Conservation (phyloP, 495 filamentous ascomycete species). For the Parmelia sp. region DNA sequence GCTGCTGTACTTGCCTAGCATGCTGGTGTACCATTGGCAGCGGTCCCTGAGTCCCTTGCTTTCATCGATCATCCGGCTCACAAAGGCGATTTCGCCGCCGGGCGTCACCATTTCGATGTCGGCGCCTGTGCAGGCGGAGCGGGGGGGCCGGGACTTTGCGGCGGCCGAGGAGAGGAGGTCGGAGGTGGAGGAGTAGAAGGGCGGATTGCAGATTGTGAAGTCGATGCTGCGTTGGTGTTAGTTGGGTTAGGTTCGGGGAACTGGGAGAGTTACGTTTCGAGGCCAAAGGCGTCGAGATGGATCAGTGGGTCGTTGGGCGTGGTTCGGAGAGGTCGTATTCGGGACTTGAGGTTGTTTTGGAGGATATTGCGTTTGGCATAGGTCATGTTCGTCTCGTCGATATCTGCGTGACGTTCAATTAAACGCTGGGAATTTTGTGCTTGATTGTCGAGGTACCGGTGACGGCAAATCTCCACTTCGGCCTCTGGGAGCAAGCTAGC, state of each 20-base stretch:
- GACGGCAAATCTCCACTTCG: conserved; percentile 64
- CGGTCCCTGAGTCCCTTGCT: conserved; percentile 52
- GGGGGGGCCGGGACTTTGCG: conserved; percentile 61
- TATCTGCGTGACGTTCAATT: conserved; percentile 44
- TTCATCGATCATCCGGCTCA: conserved; percentile 67
- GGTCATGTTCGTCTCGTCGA: conserved; percentile 65
- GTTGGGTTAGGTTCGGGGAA: not conserved
- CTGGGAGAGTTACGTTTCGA: conserved; percentile 40
- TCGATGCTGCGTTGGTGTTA: conserved; percentile 49
- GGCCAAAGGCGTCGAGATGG: conserved; percentile 47
- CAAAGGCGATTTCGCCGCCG: conserved; percentile 80
- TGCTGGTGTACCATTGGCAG: conserved; percentile 83
- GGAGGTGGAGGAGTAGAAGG: conserved; percentile 72
- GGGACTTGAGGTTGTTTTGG: conserved; percentile 54
- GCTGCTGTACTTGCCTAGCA: conserved; percentile 80
- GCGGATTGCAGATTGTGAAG: conserved; percentile 92
- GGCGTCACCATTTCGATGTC: conserved; percentile 79
- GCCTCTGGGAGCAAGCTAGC: conserved; percentile 62
- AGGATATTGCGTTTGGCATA: conserved; percentile 58
- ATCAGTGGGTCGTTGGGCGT: conserved; percentile 50
- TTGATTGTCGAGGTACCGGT: conserved; percentile 45
- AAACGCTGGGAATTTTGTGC: not conserved
- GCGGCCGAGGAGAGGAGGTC: conserved; percentile 61
- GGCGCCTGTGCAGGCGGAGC: conserved; percentile 74
- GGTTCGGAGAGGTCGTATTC: conserved; percentile 59